A percentile compares a stretch with the other conserved stretches of the same genome.
These are phyloP conservation scores for Penicillium sumatraense DNA, from an alignment of 2,329 filamentous ascomycete genomes.

Conservation along the genomic window DNA sequence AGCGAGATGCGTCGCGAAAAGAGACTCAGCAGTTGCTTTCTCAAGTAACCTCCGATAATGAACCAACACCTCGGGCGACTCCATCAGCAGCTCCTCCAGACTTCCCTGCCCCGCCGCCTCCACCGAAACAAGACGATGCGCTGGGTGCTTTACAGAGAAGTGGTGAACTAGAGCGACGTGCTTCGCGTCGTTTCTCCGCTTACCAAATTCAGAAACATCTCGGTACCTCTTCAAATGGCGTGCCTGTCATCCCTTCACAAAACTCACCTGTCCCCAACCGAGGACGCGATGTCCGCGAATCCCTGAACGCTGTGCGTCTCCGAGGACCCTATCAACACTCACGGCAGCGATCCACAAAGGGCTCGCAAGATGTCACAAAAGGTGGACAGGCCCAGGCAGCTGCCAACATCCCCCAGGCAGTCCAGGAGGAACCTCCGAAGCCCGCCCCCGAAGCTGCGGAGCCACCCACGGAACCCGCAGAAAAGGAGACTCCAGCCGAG, in stretches of 20 bases:
- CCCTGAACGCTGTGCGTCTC: constrained; percentile 72
- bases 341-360: constrained; percentile 56
- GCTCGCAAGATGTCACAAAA: constrained; percentile 62
- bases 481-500: constrained; percentile 47
- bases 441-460: neutral
- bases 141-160: constrained; percentile 88
- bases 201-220: constrained; percentile 97
- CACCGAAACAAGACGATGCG: constrained; percentile 84
- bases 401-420: constrained; percentile 67
- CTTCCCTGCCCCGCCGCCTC: constrained; percentile 69
- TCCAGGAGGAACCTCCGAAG: constrained; percentile 41
- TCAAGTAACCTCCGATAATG: constrained; percentile 70
- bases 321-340: constrained; percentile 60
- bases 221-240: constrained; percentile 76
- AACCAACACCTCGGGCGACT: constrained; percentile 39
- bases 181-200: constrained; percentile 89
- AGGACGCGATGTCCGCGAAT: constrained; percentile 76
- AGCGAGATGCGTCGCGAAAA: constrained; percentile 45
- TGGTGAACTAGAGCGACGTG: constrained; percentile 87
- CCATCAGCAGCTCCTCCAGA: constrained; percentile 30
- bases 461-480: constrained; percentile 31
- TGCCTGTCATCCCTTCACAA: constrained; percentile 75
- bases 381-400: constrained; percentile 44
- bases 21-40: constrained; percentile 43
- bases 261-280: constrained; percentile 70